phyloP scores from a whole-genome alignment of 2,329 filamentous ascomycete species.

The Blumeriella jaapii region DNA sequence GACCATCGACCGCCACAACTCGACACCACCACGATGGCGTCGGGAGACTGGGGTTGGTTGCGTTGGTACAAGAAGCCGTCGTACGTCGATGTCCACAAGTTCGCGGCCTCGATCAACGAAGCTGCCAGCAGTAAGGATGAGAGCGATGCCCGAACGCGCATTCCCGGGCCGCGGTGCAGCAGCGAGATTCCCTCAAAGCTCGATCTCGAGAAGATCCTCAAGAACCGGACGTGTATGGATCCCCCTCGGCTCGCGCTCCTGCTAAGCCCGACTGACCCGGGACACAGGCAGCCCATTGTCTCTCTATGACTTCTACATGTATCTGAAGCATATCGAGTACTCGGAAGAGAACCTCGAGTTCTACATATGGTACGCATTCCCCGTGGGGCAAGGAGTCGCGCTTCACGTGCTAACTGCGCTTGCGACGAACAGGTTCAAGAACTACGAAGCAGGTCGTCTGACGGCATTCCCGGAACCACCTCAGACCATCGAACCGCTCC shows the following conservation, averaged over 20 bases:
- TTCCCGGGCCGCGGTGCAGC: constrained; percentile 30
- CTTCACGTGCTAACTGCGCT: background rate
- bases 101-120: constrained; percentile 29
- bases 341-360: constrained; percentile 39
- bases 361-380: constrained; percentile 33
- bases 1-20: background rate
- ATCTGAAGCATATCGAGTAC: constrained; percentile 38
- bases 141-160: no score
- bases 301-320: constrained; percentile 40
- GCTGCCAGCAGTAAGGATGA: no score
- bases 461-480: constrained; percentile 14
- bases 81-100: constrained; percentile 36
- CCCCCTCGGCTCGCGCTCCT: background rate
- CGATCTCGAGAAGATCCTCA: constrained; percentile 34
- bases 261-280: background rate
- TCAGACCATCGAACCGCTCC: constrained; percentile 6
- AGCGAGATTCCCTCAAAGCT: constrained; percentile 31
- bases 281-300: constrained; percentile 35
- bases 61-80: constrained; percentile 39
- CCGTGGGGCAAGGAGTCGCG: background rate
- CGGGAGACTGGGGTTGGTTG: constrained; percentile 26
- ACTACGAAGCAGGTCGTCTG: constrained; percentile 29
- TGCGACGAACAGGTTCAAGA: constrained; percentile 30
- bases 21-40: background rate
- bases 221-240: constrained; percentile 35